Evolutionary conservation across 2,329 filamentous ascomycete genomes (phyloP), one percentile per base, ranked within the genome.

Genomic region (Pseudogymnoascus destructans): DNA sequence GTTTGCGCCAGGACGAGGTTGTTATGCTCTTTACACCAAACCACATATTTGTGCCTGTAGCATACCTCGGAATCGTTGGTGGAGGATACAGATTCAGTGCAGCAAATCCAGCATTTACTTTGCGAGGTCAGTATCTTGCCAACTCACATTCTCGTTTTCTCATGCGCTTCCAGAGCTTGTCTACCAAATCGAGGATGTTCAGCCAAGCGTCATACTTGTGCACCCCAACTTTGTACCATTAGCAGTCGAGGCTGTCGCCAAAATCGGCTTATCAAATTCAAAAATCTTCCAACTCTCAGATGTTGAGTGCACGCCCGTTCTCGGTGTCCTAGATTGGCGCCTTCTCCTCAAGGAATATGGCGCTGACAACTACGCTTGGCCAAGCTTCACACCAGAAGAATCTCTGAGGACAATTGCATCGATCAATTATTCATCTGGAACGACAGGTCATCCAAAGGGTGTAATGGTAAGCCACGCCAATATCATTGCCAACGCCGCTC

Each of bases 311-410:
- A 59, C 65, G 7, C 30, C 66, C 0, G 59, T 62, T 3, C 63
- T 72, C 1, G 66, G 75, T 61, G 75, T 80, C 46, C 65, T 73
- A 32, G 81, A 87, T 69, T 89, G 86, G 85, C 80, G 79, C 1
- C 73, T 79, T 32, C 73, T 89, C 9, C 68, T 87, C 23, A 74
- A 74, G 0, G 70, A 70, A 19, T 68, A 72, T n/a, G 74, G 80
- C 57, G 86, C 79, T 1, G 69, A 74, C 1, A 66, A 66, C 2
- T 90, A 85, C 68, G 71, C 72, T 40, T 92, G 87, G 86, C 69
- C 78, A 13, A 76, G 84, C 60, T 76, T 78, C 35, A 68, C 60
- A 27, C 63, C 69, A 3, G 49, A 67, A 10, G 70, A 75, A 52
- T 71, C 74, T 0, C 59, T 63, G 4, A 63, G 57, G 3, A 71